These are phyloP conservation scores for Lipomyces spencermartinsiae DNA, from an alignment of 805 yeast species.

Conservation along the genomic window DNA sequence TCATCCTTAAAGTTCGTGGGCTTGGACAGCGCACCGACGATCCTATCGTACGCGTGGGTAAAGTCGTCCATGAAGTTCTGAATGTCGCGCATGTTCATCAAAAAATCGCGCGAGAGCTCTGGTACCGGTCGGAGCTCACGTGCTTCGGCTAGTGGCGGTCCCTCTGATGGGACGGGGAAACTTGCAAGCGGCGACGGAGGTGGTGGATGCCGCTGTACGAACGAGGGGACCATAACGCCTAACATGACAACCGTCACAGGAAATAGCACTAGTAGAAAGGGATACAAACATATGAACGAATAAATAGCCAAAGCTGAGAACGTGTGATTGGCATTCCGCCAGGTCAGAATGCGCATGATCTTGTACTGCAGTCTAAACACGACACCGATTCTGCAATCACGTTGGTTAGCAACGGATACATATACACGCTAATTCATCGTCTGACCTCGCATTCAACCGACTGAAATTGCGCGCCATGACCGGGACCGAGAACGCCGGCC, in stretches of 20 bases:
- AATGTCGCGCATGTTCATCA: constrained; percentile 67
- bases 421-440: not conserved
- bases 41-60: constrained; percentile 44
- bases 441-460: constrained; percentile 52
- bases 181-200: constrained; percentile 42
- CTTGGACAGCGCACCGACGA: constrained; percentile 27
- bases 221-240: constrained; percentile 73
- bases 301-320: constrained; percentile 62
- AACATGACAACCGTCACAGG: constrained; percentile 65
- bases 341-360: constrained; percentile 63
- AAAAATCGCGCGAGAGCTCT: constrained; percentile 46
- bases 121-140: constrained; percentile 40
- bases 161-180: constrained; percentile 40
- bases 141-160: constrained; percentile 38
- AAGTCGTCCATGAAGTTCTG: constrained; percentile 41
- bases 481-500: constrained; percentile 55
- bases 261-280: constrained; percentile 66
- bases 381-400: constrained; percentile 54
- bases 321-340: constrained; percentile 80
- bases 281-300: constrained; percentile 73
- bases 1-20: constrained; percentile 40
- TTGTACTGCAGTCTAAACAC: constrained; percentile 69
- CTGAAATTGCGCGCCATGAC: constrained; percentile 64
- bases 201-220: constrained; percentile 68
- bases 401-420: not conserved